These are phyloP conservation scores for Chytriomyces confervae DNA, from an alignment of 192 early-diverging fungal genomes.

Conservation along the genomic window DNA sequence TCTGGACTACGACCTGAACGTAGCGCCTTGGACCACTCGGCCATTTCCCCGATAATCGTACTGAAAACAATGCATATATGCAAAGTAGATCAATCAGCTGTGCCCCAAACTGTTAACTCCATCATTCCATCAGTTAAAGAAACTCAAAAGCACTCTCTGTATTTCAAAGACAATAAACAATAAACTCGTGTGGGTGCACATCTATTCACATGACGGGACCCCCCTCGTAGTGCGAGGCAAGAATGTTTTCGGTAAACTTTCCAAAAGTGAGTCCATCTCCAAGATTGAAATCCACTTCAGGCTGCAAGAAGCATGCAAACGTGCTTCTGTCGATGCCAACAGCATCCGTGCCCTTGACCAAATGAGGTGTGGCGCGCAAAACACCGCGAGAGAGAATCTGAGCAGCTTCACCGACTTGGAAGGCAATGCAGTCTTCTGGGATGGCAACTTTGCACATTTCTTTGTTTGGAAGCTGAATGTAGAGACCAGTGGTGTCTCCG, in stretches of 20 bases:
- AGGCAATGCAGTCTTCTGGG: slow-evolving; percentile 65
- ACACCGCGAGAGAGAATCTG: slow-evolving; percentile 55
- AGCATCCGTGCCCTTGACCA: slow-evolving; percentile 63
- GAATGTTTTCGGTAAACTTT: slow-evolving; percentile 55
- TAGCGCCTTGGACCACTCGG: no score
- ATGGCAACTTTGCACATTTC: slow-evolving; percentile 58
- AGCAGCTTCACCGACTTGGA: slow-evolving; percentile 70
- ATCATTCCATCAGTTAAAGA: no score
- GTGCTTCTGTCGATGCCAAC: slow-evolving; percentile 64
- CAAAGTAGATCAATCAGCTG: no score
- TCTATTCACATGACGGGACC: background rate
- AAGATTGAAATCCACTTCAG: slow-evolving; percentile 54
- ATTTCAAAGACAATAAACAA: no score
- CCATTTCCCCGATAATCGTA: no score
- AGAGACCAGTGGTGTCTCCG: slow-evolving; percentile 61
- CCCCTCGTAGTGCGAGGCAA: slow-evolving; percentile 39
- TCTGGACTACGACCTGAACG: no score
- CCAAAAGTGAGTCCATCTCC: slow-evolving; percentile 50
- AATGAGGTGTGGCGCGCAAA: slow-evolving; percentile 71
- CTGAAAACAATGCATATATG: no score
- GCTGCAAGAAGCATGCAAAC: slow-evolving; percentile 77
- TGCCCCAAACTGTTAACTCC: no score
- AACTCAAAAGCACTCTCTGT: no score
- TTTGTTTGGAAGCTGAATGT: slow-evolving; percentile 60
- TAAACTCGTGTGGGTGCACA: no score